Evolutionary conservation across 345 rosid species (phyloP).

Genomic region (Murraya koenigii): DNA sequence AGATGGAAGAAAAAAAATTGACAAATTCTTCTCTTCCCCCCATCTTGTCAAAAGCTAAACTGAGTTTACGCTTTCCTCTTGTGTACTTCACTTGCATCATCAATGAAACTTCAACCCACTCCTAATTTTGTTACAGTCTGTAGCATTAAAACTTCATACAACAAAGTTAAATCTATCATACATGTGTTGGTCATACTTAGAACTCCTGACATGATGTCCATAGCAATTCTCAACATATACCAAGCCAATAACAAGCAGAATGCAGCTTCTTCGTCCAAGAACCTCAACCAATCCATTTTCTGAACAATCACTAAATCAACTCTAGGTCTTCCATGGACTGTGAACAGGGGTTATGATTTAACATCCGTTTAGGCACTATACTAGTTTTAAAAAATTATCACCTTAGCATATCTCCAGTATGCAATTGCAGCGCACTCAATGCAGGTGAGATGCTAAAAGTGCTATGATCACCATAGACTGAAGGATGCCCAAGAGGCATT

Average conservation of each 20-base stretch:
- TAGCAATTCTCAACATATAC: not conserved
- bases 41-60: not conserved
- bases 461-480: constrained; percentile 24
- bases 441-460: constrained; percentile 56
- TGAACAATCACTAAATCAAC: not conserved
- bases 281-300: not conserved
- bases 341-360: not conserved
- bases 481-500: constrained; percentile 57
- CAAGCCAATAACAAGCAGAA: not conserved
- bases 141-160: not conserved
- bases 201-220: not conserved
- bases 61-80: not conserved
- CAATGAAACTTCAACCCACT: not conserved
- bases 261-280: not conserved
- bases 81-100: not conserved
- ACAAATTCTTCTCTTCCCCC: not conserved
- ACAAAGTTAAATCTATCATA: not conserved
- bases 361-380: not conserved
- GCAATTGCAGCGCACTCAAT: constrained; percentile 44
- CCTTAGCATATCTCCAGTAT: constrained; percentile 49
- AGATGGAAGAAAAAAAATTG: not conserved
- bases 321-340: not conserved
- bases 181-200: not conserved
- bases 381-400: constrained; percentile 9
- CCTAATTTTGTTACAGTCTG: not conserved